Evolutionary conservation across 306 rosid species (phyloP), one percentile per base, ranked within the genome.

Genomic region (Trifolium fragiferum): DNA sequence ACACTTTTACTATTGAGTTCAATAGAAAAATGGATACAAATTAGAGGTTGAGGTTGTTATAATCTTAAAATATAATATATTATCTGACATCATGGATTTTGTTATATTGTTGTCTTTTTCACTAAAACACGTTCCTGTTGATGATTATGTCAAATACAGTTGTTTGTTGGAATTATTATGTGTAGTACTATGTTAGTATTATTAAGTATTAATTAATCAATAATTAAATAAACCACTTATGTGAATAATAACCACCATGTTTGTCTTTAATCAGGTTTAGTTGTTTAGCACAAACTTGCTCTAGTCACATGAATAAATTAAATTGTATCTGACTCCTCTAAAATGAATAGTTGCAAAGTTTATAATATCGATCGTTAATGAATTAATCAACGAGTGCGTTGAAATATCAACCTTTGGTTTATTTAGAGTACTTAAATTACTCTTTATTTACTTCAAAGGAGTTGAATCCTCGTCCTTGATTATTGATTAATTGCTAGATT

Each of bases 21-120:
- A 32, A 33, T 32, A 18, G 8, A 62, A 32, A 61, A 60, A n/a
- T 60, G 21, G 38, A 25, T 59, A 4, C 0, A 59, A 8, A 41
- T 11, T 41, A 41, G 15, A 11, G 15, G 47, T 11, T 4, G 15
- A 41, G 47, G 47, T 7, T 30, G 16, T 60, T 32, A 14, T 61
- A 61, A 32, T 7, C 66, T 61, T 61, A 61, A 21, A 25, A n/a
- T 75, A 16, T 19, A 33, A 53, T 70, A 60, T 60, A 30, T 72
- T 27, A 43, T 65, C 25, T 62, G 25, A 61, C 66, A 78, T 37
- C 55, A n/a, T 47, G 16, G 49, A 19, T 60, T 25, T 32, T n/a
- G 7, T 3, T 43, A 21, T 20, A 47, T 37, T 33, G 15, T 49
- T 63, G 6, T 15, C 20, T 32, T 14, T 62, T 63, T 8, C 33